Base-by-base conservation (phyloP, 2,329 filamentous ascomycete genomes). In the Stachybotrys elegans region DNA sequence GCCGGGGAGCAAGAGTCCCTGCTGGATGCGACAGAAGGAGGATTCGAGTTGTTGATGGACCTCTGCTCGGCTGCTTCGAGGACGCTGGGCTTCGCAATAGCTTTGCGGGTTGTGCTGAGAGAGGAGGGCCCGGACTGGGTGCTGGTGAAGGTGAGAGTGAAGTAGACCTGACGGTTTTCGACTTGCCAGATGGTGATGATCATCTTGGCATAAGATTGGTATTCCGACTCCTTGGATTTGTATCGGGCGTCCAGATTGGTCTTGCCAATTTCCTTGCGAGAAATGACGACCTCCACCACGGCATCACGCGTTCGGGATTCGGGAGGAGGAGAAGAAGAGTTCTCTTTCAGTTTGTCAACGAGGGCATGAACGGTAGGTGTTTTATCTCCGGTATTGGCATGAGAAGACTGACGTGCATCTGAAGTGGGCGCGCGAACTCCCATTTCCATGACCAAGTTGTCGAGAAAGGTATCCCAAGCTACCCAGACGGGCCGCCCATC, bases 121-220 rank as follows among this genome's bases (percentile, higher is more conserved):
- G 60, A 55, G 0, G 67, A 56, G 2, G 61, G 44, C 0, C 61
- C 58, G 1, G 69, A 69, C 16, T 73, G 68, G 12, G 78, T 75
- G 48, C 75, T 81, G 11, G 85, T 90, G 48, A 91, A 90, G 0
- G 84, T 88, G 46, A 90, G 67, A 2, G 84, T 89, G 57, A 82
- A 90, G 61, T 84, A 89, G 9, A 75, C 79, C 51, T 83, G 76
- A 17, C 75, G 72, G 34, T 86, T 79, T 31, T 85, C 78, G n/a
- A 78, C 70, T 47, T 79, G 75, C 83, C 85, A 91, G 6, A 87
- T 77, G 1, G 82, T 86, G 19, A 90, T 79, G 38, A 89, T 87
- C 83, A 90, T 87, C 51, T 83, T 84, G 19, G 86, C 83, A 49
- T 79, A 78, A 0, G 79, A 63, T 53, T 69, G 70, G 40, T 60